Evolutionary conservation across 306 rosid genomes (phyloP).

Genomic region (Chamaecrista fasciculata): DNA sequence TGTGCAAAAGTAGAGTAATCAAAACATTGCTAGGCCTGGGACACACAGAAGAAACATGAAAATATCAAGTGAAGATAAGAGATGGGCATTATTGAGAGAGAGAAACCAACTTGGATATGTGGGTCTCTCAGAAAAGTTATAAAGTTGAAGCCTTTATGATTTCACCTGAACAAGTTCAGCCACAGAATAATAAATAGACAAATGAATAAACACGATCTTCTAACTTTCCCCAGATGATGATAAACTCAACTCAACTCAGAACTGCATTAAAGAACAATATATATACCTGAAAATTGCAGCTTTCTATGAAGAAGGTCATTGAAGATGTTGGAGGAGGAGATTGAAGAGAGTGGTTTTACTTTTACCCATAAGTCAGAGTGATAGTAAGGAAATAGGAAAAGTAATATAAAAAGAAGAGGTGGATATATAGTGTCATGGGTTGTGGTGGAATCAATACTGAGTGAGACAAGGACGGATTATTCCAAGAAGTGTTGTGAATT

Average conservation of each 20-base stretch:
- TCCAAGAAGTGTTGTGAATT: constrained; percentile 48
- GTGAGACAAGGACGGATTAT: constrained; percentile 52
- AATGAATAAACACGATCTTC: constrained; percentile 14
- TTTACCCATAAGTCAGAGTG: constrained; percentile 33
- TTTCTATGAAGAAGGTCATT: constrained; percentile 55
- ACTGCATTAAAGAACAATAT: background rate
- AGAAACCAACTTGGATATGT: constrained; percentile 32
- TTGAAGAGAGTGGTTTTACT: constrained; percentile 45
- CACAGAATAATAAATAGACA: constrained; percentile 17
- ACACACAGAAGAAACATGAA: constrained; percentile 37
- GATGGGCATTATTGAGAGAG: background rate
- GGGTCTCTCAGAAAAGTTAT: constrained; percentile 40
- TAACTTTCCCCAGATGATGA: background rate
- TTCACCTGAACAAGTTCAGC: constrained; percentile 20
- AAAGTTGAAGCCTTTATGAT: constrained; percentile 17
- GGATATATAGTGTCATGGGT: constrained; percentile 24
- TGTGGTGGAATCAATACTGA: constrained; percentile 27
- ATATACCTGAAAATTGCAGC: constrained; percentile 44
- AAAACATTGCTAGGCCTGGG: constrained; percentile 32
- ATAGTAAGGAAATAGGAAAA: constrained; percentile 18
- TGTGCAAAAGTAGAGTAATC: constrained; percentile 38
- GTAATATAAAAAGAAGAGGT: background rate
- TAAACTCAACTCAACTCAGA: background rate
- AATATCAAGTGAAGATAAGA: constrained; percentile 5
- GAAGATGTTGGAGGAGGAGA: constrained; percentile 38